Evolutionary conservation across 352 stramenopile genomes (phyloP), one percentile per base, ranked within the genome.

Genomic region (Phytophthora hybrid): DNA sequence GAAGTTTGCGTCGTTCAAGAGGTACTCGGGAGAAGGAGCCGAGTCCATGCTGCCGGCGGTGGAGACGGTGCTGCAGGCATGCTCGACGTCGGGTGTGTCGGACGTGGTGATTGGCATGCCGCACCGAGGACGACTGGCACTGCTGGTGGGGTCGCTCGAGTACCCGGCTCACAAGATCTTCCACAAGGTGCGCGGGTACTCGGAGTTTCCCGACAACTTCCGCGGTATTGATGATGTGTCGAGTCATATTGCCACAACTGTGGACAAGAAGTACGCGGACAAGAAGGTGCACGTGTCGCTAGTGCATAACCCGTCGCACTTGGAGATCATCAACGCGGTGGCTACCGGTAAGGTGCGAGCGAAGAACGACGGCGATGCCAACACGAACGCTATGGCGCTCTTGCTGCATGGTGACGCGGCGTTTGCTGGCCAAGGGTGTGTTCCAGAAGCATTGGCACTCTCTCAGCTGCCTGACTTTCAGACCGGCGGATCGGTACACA

Each of bases 291-390:
- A 93, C 69, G 86, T 97, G n/a, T 96, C 89, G 26, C 72, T 97
- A 32, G 71, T 96, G 31, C 87, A 94, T 75, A 97, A 97, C 47
- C 90, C 91, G 41, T 96, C 87, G 19, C 91, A 97, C 61, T 68
- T 97, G 51, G 91, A 97, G 84, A 94, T 94, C 57, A 96, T 97
- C 76, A 97, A 97, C 58, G 76, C 90, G 9, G 89, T 97, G 41
- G 87, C 87, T 9, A 82, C 88, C 0, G 91, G 90, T 31, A 97
- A 97, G 71, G 89, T 92, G 41, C 86, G 91, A 52, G 89, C 90
- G 18, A 96, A 95, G 77, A 89, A 87, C 47, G 88, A 96, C 63
- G 79, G 60, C 5, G 72, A 78, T 13, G 39, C 16, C 10, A 70
- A 58, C 2, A 77, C 78, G 5, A 86, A 84, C 39, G 88, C 90